Evolutionary conservation across 2,329 filamentous ascomycete genomes (phyloP), one percentile per base, ranked within the genome.

Genomic region (Arthrobotrys sinensis): DNA sequence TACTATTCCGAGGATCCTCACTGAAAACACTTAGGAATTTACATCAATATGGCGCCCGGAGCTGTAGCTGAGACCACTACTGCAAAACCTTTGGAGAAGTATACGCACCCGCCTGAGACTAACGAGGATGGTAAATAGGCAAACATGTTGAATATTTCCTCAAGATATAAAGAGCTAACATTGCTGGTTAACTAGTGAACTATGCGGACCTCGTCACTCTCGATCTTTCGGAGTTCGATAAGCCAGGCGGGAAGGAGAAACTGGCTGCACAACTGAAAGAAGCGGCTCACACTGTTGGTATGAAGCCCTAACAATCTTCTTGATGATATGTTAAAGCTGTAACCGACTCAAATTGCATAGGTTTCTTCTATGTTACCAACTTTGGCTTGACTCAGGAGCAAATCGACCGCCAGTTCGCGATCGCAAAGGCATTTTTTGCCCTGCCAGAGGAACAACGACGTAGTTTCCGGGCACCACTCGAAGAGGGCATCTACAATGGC

Each of bases 361-460:
- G 89, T 0, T 89, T 91, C 84, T 91, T 91, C 84, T 90, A 90
- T 78, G 87, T 91, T 19, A 88, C 87, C 75, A 90, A 90, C 83
- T 90, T 88, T 78, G 89, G 89, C 36, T 85, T 91, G n/a, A 84
- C 83, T 0, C 88, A 90, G 82, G 88, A 90, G 55, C 85, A 89
- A 81, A 86, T 91, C 1, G 87, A 91, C 80, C 84, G 85, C 4
- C 89, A 91, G 79, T 91, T 90, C 79, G 88, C 89, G 11, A 86
- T 91, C 1, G 89, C 87, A 0, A 88, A 88, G 72, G 85, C 88
- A 40, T 87, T 91, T 79, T 90, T 90, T 81, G 82, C 86, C 3
- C 84, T 91, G 0, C 85, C 89, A 0, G 84, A 86, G 0, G 87
- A 89, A 8, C 89, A 91, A 81, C 91, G 90, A 81, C 85, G 88